phyloP scores from a whole-genome alignment of 495 filamentous ascomycete species.

The Parmelia sp. region DNA sequence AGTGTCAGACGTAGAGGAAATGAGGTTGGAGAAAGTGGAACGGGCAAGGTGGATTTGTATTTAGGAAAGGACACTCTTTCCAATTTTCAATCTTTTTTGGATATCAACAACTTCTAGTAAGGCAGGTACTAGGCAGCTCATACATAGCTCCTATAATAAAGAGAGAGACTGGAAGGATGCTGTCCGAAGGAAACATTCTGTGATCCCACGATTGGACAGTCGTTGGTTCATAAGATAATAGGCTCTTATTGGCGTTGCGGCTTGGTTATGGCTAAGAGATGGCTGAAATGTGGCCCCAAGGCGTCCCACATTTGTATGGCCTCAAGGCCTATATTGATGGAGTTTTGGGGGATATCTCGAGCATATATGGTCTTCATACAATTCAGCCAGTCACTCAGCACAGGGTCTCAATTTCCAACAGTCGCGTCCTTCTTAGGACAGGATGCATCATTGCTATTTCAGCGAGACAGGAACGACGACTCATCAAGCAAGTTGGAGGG shows the following conservation, averaged over 20 bases:
- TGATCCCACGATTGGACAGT: neutral
- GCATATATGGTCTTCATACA: too few species aligned
- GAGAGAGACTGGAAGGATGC: neutral
- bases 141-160: neutral
- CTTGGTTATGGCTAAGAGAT: too few species aligned
- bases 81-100: neutral
- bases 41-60: neutral
- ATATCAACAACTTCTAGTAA: neutral
- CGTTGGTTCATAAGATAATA: too few species aligned
- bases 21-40: neutral
- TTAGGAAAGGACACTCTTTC: neutral
- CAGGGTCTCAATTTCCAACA: too few species aligned
- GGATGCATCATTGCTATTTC: neutral
- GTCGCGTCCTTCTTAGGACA: neutral
- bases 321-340: too few species aligned
- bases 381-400: too few species aligned
- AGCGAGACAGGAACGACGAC: neutral
- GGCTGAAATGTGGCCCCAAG: too few species aligned
- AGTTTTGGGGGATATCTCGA: too few species aligned
- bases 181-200: neutral
- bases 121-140: neutral
- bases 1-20: neutral
- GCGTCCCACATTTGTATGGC: too few species aligned
- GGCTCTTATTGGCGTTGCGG: too few species aligned
- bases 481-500: neutral